phyloP scores from a whole-genome alignment of 2,329 filamentous ascomycete genomes.

The Colletotrichum gigasporum region DNA sequence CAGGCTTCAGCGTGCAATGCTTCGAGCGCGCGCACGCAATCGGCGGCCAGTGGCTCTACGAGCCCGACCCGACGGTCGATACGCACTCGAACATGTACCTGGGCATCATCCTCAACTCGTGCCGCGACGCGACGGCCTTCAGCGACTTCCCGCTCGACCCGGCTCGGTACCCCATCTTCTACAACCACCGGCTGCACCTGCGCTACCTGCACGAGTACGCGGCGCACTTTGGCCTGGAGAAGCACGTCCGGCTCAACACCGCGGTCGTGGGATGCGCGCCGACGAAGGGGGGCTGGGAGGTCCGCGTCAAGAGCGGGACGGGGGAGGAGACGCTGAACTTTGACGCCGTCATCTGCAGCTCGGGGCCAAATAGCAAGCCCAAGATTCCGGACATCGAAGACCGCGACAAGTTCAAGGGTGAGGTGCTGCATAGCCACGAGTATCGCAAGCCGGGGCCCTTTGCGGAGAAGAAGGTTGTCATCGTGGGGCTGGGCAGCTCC shows the following conservation, averaged over 20 bases:
- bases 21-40: constrained; percentile 46
- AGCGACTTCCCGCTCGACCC: constrained; percentile 51
- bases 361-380: constrained; percentile 44
- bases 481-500: constrained; percentile 48
- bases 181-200: constrained; percentile 44
- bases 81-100: constrained; percentile 45
- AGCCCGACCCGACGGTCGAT: constrained; percentile 38
- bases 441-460: constrained; percentile 45
- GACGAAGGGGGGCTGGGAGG: constrained; percentile 39
- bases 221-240: constrained; percentile 43
- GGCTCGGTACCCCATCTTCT: constrained; percentile 46
- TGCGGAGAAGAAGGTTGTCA: constrained; percentile 46
- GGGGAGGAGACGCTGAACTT: constrained; percentile 37
- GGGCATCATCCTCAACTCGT: constrained; percentile 47
- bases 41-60: constrained; percentile 50
- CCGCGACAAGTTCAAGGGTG: constrained; percentile 42
- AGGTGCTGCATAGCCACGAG: constrained; percentile 47
- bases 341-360: constrained; percentile 47
- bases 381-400: constrained; percentile 42
- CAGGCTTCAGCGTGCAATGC: constrained; percentile 43
- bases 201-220: constrained; percentile 48
- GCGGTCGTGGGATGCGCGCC: constrained; percentile 42
- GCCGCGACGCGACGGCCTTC: constrained; percentile 47
- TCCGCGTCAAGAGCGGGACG: constrained; percentile 35
- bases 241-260: constrained; percentile 44